Evolutionary conservation across 306 rosid genomes (phyloP).

Genomic region (Parietaria judaica): DNA sequence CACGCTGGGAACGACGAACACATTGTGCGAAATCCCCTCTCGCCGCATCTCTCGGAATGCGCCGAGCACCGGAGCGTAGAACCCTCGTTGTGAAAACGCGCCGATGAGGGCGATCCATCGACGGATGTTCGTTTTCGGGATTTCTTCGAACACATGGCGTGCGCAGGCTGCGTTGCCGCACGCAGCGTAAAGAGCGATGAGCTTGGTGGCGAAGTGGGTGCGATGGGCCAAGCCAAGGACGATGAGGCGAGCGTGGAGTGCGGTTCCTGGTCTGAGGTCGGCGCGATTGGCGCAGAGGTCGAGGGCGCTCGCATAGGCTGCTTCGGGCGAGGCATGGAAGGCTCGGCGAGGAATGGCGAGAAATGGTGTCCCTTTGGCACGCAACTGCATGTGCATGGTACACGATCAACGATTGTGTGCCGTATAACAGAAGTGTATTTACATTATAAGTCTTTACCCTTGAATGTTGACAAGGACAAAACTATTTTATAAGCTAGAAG

Average conservation of each 20-base stretch:
- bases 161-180: constrained; percentile 51
- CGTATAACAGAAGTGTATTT: too few species aligned
- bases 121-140: constrained; percentile 51
- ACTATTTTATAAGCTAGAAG: too few species aligned
- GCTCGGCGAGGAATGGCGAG: constrained; percentile 20
- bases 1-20: constrained; percentile 63
- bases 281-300: constrained; percentile 28
- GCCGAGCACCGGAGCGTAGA: constrained; percentile 38
- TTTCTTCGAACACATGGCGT: constrained; percentile 59
- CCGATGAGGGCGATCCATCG: constrained; percentile 67
- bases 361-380: constrained; percentile 12
- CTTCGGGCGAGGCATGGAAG: constrained; percentile 29
- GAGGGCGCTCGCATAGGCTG: constrained; percentile 29
- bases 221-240: constrained; percentile 39
- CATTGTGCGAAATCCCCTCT: constrained; percentile 27
- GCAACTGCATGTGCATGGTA: constrained; percentile 9
- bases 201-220: constrained; percentile 50
- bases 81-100: constrained; percentile 51
- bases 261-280: constrained; percentile 40
- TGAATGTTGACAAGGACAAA: too few species aligned
- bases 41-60: constrained; percentile 49
- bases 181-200: constrained; percentile 35
- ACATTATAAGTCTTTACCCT: too few species aligned
- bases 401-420: background rate
- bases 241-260: constrained; percentile 69